phyloP scores from a whole-genome alignment of 73 alveolate species.

The Tetrahymena thermophila region DNA sequence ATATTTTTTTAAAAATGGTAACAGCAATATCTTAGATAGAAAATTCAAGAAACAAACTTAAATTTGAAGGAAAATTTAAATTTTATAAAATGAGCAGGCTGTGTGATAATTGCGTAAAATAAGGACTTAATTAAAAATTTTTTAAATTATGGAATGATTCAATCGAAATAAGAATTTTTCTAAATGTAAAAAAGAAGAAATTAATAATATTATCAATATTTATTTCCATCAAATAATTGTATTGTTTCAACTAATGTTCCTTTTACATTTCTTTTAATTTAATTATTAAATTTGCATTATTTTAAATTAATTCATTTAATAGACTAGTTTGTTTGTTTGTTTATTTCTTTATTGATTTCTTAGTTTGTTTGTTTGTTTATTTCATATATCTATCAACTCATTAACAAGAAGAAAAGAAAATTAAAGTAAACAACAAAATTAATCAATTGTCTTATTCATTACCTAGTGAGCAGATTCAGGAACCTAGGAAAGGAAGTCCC shows the following conservation, averaged over 20 bases:
- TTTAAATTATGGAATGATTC: not conserved
- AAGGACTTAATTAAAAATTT: not conserved
- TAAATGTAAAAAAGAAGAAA: no score
- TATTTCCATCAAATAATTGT: not conserved
- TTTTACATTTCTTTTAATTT: not conserved
- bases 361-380: no score
- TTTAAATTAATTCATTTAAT: not conserved
- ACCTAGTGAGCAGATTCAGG: constrained; percentile 86
- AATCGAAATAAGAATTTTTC: not conserved
- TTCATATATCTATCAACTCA: not conserved
- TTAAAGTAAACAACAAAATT: not conserved
- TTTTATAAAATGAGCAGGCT: not conserved
- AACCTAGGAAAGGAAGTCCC: constrained; percentile 79
- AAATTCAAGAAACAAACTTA: not conserved
- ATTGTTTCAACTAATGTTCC: not conserved
- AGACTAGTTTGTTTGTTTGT: not conserved
- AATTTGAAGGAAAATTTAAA: not conserved
- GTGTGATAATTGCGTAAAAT: not conserved
- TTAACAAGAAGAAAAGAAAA: not conserved
- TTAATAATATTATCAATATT: not conserved
- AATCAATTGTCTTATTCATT: not conserved
- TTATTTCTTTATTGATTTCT: no score
- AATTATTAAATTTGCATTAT: not conserved
- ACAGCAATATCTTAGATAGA: not conserved
- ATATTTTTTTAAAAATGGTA: not conserved